Percentiles rank a stretch among this genome's conserved stretches.
Evolutionary conservation across 2,329 filamentous ascomycete genomes (phyloP).

Genomic region (Clarireedia homoeocarpa): DNA sequence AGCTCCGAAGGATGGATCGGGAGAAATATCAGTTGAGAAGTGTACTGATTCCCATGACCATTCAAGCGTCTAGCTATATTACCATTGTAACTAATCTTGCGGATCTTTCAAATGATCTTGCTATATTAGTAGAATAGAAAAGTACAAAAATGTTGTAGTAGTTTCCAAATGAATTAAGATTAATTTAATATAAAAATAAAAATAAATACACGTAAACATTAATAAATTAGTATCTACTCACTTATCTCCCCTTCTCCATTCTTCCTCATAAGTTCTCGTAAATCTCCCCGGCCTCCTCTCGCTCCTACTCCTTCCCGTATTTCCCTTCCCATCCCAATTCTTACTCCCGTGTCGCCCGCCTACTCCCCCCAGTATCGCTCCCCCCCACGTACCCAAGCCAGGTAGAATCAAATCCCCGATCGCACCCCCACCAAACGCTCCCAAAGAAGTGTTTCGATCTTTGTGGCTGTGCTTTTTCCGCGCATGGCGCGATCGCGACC

Average conservation of each 20-base stretch:
- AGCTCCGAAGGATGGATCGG: too few relatives aligned
- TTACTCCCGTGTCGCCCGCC: slow-evolving; percentile 14
- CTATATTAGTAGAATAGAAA: too few relatives aligned
- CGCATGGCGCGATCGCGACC: background rate
- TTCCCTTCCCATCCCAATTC: background rate
- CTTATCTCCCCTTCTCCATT: slow-evolving; percentile 11
- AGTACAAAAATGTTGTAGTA: too few relatives aligned
- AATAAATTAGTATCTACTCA: background rate
- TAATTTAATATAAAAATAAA: too few relatives aligned
- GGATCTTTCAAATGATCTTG: too few relatives aligned
- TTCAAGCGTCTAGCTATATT: too few relatives aligned
- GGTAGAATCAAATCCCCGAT: slow-evolving; percentile 22
- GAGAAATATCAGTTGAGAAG: too few relatives aligned
- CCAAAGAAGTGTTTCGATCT: slow-evolving; percentile 18
- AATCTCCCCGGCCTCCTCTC: background rate
- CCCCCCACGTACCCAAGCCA: slow-evolving; percentile 19
- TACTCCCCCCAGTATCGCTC: slow-evolving; percentile 17
- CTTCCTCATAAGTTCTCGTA: slow-evolving; percentile 10
- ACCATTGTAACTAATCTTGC: too few relatives aligned
- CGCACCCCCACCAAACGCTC: slow-evolving; percentile 17
- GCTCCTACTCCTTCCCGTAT: background rate
- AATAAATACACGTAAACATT: too few relatives aligned
- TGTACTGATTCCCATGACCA: too few relatives aligned
- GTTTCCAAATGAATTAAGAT: too few relatives aligned
- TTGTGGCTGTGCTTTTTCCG: background rate